phyloP scores from a whole-genome alignment of 768 basidiomycete species.

The Agaricus subrufescens region DNA sequence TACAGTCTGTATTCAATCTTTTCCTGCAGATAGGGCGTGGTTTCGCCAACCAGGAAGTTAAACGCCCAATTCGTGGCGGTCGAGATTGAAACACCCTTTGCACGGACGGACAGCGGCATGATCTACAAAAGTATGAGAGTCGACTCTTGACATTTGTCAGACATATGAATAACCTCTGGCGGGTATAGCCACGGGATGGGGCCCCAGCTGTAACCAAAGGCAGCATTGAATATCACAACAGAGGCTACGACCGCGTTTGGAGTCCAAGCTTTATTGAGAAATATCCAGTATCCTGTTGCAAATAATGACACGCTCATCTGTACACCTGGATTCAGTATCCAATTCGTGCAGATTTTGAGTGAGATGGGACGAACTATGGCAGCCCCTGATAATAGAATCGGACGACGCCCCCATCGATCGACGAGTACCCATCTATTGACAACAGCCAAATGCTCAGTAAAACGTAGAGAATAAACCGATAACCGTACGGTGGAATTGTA shows the following conservation, averaged over 20 bases:
- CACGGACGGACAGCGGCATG: conserved; percentile 77
- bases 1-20: conserved; percentile 85
- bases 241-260: conserved; percentile 81
- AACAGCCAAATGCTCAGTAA: conserved; percentile 3
- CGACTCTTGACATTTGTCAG: background rate
- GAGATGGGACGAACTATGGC: conserved; percentile 43
- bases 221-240: conserved; percentile 85
- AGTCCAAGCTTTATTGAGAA: conserved; percentile 74
- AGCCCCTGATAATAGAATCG: conserved; percentile 79
- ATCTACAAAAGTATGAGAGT: conserved; percentile 42
- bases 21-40: conserved; percentile 80
- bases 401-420: conserved; percentile 79
- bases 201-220: conserved; percentile 88
- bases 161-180: conserved; percentile 48
- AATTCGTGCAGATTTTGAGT: background rate
- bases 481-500: conserved; percentile 68
- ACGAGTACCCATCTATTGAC: conserved; percentile 80
- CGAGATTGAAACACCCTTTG: conserved; percentile 87
- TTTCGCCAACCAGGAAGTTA: conserved; percentile 82
- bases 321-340: background rate
- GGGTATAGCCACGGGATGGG: conserved; percentile 80
- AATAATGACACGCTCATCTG: conserved; percentile 76
- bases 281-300: conserved; percentile 86
- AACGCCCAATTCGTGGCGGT: conserved; percentile 84
- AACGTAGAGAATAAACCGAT: background rate